Conservation (phyloP, 2,329 filamentous ascomycete genomes). For the Claviceps sp. region DNA sequence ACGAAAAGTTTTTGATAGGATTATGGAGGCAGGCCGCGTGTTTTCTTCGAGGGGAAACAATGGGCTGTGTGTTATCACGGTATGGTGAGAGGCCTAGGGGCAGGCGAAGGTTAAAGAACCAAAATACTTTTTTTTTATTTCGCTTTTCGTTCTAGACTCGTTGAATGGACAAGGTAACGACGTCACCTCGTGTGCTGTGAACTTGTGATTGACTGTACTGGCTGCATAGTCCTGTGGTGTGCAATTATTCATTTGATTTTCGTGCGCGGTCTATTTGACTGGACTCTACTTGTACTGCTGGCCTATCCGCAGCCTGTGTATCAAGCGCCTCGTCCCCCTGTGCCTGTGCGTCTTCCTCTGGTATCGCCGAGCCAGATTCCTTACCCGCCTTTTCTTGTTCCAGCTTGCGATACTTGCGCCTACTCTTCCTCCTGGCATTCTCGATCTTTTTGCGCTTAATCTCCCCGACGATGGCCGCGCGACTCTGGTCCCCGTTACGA, state of each 20-base stretch:
- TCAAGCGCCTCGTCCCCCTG: too few relatives aligned
- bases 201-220: not conserved
- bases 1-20: constrained; percentile 43
- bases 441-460: constrained; percentile 55
- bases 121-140: constrained; percentile 31
- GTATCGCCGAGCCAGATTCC: not conserved
- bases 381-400: constrained; percentile 30
- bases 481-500: constrained; percentile 55
- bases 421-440: constrained; percentile 68
- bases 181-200: not conserved
- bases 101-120: constrained; percentile 43
- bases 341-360: not conserved
- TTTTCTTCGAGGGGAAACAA: constrained; percentile 31
- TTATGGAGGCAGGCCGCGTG: constrained; percentile 37
- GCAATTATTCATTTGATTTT: not conserved
- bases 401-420: constrained; percentile 61
- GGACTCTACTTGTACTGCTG: too few relatives aligned
- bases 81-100: constrained; percentile 35
- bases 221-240: not conserved
- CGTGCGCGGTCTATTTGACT: not conserved
- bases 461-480: constrained; percentile 50
- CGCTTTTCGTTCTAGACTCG: constrained; percentile 24
- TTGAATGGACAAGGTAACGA: constrained; percentile 8
- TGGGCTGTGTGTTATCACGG: constrained; percentile 37
- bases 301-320: too few relatives aligned